These are phyloP conservation scores for Talaromyces sp. DNA, from an alignment of 2,329 filamentous ascomycete species.

Conservation along the genomic window DNA sequence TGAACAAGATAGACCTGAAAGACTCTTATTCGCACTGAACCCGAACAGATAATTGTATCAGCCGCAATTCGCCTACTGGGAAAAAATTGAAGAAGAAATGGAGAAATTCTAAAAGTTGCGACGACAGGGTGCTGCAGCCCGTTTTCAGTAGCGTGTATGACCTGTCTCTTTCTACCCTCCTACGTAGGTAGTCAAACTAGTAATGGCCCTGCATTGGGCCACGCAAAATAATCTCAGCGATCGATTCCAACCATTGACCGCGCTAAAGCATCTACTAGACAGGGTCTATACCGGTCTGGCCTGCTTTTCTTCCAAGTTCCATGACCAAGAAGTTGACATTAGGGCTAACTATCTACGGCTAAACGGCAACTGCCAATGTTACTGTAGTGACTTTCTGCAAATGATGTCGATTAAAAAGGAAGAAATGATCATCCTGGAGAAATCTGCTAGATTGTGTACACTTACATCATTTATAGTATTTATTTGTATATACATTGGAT, in stretches of 20 bases:
- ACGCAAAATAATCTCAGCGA: constrained; percentile 4
- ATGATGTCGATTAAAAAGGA: not conserved
- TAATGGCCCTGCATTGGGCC: constrained; percentile 7
- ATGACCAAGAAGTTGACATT: not conserved
- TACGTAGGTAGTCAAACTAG: not conserved
- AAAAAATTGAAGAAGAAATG: not conserved
- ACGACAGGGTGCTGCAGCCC: not conserved
- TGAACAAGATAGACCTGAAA: not conserved
- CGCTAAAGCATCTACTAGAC: constrained; percentile 2
- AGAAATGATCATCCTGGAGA: not conserved
- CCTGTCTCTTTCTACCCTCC: not conserved
- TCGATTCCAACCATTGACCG: not conserved
- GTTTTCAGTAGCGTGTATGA: constrained; percentile 11
- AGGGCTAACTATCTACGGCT: not conserved
- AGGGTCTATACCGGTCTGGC: not conserved
- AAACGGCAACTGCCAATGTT: not conserved
- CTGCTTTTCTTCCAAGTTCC: not conserved
- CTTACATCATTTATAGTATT: not conserved
- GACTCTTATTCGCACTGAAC: not conserved
- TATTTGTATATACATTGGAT: not conserved
- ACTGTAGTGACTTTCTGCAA: not conserved
- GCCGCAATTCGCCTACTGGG: not conserved
- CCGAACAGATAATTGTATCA: not conserved
- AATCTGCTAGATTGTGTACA: not conserved
- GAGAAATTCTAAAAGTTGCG: not conserved